Evolutionary conservation across 2,329 filamentous ascomycete genomes (phyloP).

Genomic region (Dactylellina cionopaga): DNA sequence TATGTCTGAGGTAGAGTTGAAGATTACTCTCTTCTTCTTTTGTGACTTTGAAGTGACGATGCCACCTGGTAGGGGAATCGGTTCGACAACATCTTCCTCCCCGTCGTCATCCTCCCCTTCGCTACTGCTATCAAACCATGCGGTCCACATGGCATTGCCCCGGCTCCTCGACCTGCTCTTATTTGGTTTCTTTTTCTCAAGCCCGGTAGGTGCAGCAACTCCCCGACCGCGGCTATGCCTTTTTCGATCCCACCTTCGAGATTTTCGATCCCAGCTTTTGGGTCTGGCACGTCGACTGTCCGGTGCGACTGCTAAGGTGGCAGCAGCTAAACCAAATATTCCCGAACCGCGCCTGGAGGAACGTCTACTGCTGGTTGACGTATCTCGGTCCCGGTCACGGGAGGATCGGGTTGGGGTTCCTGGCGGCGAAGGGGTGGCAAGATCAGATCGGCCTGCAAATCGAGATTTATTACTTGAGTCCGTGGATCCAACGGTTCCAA

Average conservation of each 20-base stretch:
- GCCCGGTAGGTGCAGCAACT: conserved; percentile 25
- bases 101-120: conserved; percentile 32
- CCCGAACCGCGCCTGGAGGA: conserved; percentile 45
- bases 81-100: conserved; percentile 41
- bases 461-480: conserved; percentile 41
- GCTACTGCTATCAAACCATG: conserved; percentile 49
- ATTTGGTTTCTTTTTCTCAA: conserved; percentile 40
- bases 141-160: conserved; percentile 41
- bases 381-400: conserved; percentile 31
- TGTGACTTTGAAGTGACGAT: conserved; percentile 46
- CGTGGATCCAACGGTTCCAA: conserved; percentile 33
- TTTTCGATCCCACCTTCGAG: conserved; percentile 33
- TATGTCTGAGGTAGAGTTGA: conserved; percentile 51
- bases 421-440: conserved; percentile 48
- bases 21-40: conserved; percentile 41
- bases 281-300: conserved; percentile 27
- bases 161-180: conserved; percentile 48
- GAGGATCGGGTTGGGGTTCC: conserved; percentile 38
- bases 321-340: conserved; percentile 46
- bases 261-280: conserved; percentile 46
- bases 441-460: conserved; percentile 47
- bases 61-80: conserved; percentile 46
- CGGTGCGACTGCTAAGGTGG: conserved; percentile 20
- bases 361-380: conserved; percentile 43
- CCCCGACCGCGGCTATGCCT: conserved; percentile 44